These are phyloP conservation scores for Xanthoceras sorbifolium DNA, from an alignment of 345 rosid genomes.

Conservation along the genomic window DNA sequence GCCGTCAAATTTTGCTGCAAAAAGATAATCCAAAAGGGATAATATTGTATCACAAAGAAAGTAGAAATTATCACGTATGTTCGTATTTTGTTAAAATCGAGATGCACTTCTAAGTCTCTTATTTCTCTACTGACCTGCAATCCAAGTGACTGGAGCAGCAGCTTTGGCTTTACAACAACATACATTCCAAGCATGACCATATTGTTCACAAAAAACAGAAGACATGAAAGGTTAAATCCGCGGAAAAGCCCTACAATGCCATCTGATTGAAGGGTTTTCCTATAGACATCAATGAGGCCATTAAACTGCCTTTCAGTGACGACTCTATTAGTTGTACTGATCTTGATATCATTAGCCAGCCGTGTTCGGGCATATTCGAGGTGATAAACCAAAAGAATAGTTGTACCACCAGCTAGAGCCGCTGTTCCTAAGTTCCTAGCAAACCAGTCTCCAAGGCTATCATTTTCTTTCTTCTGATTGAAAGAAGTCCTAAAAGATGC, in stretches of 20 bases:
- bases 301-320: background rate
- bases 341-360: background rate
- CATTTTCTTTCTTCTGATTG: background rate
- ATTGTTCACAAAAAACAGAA: no score
- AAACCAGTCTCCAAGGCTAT: background rate
- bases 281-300: background rate
- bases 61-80: no score
- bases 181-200: no score
- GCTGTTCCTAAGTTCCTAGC: no score
- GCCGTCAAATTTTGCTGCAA: constrained; percentile 29
- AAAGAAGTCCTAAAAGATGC: background rate
- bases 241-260: background rate
- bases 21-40: no score
- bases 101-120: no score
- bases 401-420: background rate
- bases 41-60: no score
- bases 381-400: background rate
- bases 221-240: background rate
- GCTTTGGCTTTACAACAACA: no score
- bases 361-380: background rate
- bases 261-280: background rate
- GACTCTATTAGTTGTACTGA: no score
- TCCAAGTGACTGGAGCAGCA: no score
- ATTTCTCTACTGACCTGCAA: no score
- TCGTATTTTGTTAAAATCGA: no score